Evolutionary conservation across 1,284 basidiomycete genomes (phyloP), one percentile per base, ranked within the genome.

Genomic region (Sporisorium graminicola): DNA sequence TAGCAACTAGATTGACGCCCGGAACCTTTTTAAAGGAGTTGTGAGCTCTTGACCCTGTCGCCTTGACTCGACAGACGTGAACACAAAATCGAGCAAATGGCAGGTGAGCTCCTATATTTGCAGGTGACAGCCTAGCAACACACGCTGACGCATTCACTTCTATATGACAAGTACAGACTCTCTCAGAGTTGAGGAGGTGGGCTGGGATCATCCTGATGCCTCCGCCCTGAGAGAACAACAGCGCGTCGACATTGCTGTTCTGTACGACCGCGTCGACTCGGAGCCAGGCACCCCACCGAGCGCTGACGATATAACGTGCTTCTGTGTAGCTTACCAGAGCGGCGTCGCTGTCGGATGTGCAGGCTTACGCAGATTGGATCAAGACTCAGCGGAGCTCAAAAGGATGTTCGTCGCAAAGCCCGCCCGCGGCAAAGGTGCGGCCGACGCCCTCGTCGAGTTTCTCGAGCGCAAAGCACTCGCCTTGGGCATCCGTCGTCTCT

Each of bases 261-360:
- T 44, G 10, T 73, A 73, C 33, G 56, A 59, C 2, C 56, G 49
- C 8, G 65, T 64, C 26, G 60, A 73, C 42, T 60, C 61, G 14
- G 70, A 68, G 22, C 70, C 70, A 22, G 65, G 70, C 40, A 50
- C 57, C 9, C 60, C 60, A 8, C 70, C 70, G 0, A 67, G 50
- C 24, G 70, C 61, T 0, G 33, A 53, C 10, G 70, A 73, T 40
- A 60, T 67, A 16, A 53, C 53, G 5, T 58, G 55, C 40, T 73
- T 73, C 53, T 73, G 70, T 16, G 70, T 73, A 14, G 70, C 57
- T 31, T 73, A 73, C 50, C 65, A 67, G 24, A 18, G 54, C 26
- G 47, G 52, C 10, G 5, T 13, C 3, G 44, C 70, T 18, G 61
- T 67, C 4, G 65, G 65, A 22, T 74, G 71, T 24, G 71, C 65